Percentiles rank a stretch among this genome's conserved stretches.
phyloP scores from a whole-genome alignment of 345 rosid genomes.

The Melastoma malabathricum region DNA sequence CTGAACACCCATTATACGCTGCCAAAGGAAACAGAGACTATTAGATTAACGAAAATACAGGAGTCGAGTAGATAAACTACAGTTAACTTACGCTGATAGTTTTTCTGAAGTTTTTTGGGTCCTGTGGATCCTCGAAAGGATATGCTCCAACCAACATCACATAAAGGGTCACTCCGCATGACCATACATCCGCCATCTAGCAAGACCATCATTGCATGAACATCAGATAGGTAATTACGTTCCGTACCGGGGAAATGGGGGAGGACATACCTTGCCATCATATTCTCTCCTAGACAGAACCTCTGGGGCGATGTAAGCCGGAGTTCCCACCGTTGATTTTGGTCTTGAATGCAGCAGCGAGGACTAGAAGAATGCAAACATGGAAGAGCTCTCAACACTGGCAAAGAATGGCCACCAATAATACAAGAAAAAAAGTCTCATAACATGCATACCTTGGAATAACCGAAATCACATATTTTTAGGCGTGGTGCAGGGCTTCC shows the following conservation, averaged over 20 bases:
- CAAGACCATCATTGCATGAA: constrained; percentile 1
- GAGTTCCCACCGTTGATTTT: constrained; percentile 44
- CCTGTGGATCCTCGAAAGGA: constrained; percentile 43
- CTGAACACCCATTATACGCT: constrained; percentile 16
- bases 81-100: constrained; percentile 26
- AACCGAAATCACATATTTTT: constrained; percentile 83
- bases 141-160: constrained; percentile 52
- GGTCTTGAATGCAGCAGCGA: constrained; percentile 46
- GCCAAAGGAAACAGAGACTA: constrained; percentile 4
- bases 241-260: neutral
- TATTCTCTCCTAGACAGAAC: constrained; percentile 38
- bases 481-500: constrained; percentile 84
- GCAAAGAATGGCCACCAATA: neutral
- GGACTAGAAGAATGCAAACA: constrained; percentile 17
- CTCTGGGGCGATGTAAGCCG: constrained; percentile 51
- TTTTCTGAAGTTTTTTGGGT: constrained; percentile 40
- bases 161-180: constrained; percentile 43
- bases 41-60: neutral
- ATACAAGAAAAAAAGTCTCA: neutral
- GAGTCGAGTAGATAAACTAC: neutral
- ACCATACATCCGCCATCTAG: constrained; percentile 45
- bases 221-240: neutral
- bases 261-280: constrained; percentile 36
- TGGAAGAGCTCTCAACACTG: neutral
- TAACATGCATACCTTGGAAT: constrained; percentile 36